Conservation (phyloP, 345 rosid species). For the Punica granatum region DNA sequence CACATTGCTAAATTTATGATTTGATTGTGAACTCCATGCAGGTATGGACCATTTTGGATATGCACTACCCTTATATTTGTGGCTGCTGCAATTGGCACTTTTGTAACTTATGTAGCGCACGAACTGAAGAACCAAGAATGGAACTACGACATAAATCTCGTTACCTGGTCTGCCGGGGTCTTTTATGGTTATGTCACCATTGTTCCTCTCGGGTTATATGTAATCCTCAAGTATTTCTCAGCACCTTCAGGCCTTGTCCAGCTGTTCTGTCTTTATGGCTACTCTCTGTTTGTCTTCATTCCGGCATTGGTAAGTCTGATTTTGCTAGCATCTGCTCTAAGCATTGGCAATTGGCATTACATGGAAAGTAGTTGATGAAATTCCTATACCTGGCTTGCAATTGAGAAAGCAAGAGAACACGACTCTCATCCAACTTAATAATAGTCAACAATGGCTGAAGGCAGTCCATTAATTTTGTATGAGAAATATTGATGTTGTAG, state of each 20-base stretch:
- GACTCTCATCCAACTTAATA: too few species aligned
- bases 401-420: too few species aligned
- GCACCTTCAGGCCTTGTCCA: constrained; percentile 93
- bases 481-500: too few species aligned
- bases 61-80: constrained; percentile 92
- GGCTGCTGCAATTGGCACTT: constrained; percentile 92
- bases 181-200: constrained; percentile 85
- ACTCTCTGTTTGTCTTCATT: constrained; percentile 81
- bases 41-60: constrained; percentile 99
- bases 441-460: too few species aligned
- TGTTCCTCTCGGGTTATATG: constrained; percentile 67
- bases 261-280: constrained; percentile 90
- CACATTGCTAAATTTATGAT: not conserved
- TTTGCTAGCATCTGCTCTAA: not conserved
- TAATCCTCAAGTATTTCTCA: constrained; percentile 92
- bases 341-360: not conserved
- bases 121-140: constrained; percentile 74
- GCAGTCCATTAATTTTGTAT: too few species aligned
- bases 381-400: too few species aligned
- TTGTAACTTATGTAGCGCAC: constrained; percentile 95
- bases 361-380: not conserved
- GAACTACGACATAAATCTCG: constrained; percentile 88
- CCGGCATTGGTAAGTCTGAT: constrained; percentile 79
- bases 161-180: constrained; percentile 98
- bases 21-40: constrained; percentile 15